Base-by-base conservation (phyloP, 306 rosid species). In the Trichosanthes truncata region DNA sequence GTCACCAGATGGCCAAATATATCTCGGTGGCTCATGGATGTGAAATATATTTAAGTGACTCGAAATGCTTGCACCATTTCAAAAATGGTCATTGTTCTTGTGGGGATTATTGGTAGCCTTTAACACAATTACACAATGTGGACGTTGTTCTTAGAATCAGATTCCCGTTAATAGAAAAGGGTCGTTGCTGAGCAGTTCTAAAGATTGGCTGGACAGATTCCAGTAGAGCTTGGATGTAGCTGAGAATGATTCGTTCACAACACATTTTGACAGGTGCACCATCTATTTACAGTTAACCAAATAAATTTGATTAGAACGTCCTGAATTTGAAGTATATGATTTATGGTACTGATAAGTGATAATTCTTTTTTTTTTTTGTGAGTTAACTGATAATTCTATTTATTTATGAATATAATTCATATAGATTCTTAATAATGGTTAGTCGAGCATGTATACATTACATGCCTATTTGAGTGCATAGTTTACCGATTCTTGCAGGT, bases 31-130 rank as follows among this genome's bases (percentile, higher is more conserved):
- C 92, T 79, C 84, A 85, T 83, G 91, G 86, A 48, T 86, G 97
- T 80, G 96, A 95, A 77, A 91, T 95, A 86, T 91, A 90, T 77
- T 69, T 93, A 78, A 89, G 74, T 36, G 93, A 89, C 81, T 82
- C 92, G 5, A 86, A 74, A 84, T 90, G 93, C 80, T 87, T 91
- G 41, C 99, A 95, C 85, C 92, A 91, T 87, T 92, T 95, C 76
- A 86, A 87, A 72, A 85, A 89, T 20, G 99, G 97, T 13, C 87
- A 78, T 60, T 95, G 99, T 87, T 95, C 98, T 83, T 92, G 99
- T 86, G 83, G 82, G 67, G 97, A 95, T 85, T 95, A 91, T 78
- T 95, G 99, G 99, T 93, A 93, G 82, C 77, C 38, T 7, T 40
- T 20, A 14, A 5, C 68, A 67, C 25, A 36, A 10, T 57, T 31